phyloP scores from a whole-genome alignment of 129 eudicot genomes.

The Rutidosis leptorrhynchoides region DNA sequence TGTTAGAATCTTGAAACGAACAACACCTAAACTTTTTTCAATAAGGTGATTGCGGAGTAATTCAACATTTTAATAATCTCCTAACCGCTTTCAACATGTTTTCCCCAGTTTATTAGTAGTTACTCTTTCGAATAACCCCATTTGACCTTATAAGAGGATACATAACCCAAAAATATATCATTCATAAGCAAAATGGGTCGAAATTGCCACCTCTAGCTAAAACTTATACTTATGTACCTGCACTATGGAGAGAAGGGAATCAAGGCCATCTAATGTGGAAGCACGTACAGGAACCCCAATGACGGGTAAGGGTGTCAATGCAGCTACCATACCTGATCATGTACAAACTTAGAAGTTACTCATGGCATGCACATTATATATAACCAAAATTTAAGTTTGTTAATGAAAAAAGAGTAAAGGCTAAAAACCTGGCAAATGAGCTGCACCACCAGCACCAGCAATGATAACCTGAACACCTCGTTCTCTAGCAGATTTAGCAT shows the following conservation, averaged over 20 bases:
- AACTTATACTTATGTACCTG: conserved; percentile 54
- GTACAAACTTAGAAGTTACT: neutral
- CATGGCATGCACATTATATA: neutral
- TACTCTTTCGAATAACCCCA: neutral
- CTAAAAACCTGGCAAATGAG: conserved; percentile 88
- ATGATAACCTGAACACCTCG: conserved; percentile 88
- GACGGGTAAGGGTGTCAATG: conserved; percentile 92
- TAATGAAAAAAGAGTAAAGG: neutral
- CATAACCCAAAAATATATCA: neutral
- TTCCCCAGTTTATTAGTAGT: neutral
- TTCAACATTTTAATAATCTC: neutral
- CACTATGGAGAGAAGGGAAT: conserved; percentile 90
- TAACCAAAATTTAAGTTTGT: neutral
- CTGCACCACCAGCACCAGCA: conserved; percentile 99
- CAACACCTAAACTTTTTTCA: too few species aligned
- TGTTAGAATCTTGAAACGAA: too few species aligned
- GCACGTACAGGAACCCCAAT: conserved; percentile 98
- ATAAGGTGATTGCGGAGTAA: neutral
- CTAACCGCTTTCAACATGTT: neutral
- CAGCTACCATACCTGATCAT: conserved; percentile 91
- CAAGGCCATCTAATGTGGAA: conserved; percentile 86
- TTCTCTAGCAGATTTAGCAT: conserved; percentile 77
- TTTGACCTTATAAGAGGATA: neutral
- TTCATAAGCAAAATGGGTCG: neutral
- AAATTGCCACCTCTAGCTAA: neutral